A percentile compares a stretch with the other conserved stretches of the same genome.
These are phyloP conservation scores for Houttuynia cordata DNA, from an alignment of 164 flowering plant species.

Conservation along the genomic window DNA sequence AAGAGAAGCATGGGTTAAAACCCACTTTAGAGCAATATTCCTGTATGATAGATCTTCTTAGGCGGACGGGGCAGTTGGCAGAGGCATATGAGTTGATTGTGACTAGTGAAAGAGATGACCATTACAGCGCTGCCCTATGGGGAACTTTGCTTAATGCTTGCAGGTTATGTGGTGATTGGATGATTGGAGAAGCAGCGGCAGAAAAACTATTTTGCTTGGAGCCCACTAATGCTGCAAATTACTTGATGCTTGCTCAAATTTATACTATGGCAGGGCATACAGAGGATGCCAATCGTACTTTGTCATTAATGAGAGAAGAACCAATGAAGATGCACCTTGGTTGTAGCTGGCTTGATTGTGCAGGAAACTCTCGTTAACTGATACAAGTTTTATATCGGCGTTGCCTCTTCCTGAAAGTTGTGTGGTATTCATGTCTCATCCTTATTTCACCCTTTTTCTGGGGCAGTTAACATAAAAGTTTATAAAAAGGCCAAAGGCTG, in stretches of 20 bases:
- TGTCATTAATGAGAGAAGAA: constrained; percentile 7
- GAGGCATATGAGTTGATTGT: constrained; percentile 5
- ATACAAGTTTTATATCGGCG: not conserved
- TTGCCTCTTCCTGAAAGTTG: not conserved
- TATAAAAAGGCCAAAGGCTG: no score
- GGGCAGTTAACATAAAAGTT: no score
- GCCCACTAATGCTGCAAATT: constrained; percentile 8
- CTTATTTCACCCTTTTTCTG: no score
- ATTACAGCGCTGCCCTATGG: constrained; percentile 5
- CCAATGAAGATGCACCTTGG: constrained; percentile 4
- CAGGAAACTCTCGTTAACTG: not conserved
- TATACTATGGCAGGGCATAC: constrained; percentile 2
- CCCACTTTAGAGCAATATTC: constrained; percentile 6
- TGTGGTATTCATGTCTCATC: no score
- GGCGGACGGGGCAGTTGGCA: constrained; percentile 7
- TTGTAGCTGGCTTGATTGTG: constrained; percentile 5
- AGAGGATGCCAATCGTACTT: constrained; percentile 8
- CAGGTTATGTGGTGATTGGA: constrained; percentile 4
- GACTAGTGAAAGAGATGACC: not conserved
- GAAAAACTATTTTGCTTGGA: constrained; percentile 5
- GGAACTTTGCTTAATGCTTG: constrained; percentile 12
- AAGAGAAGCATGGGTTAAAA: constrained; percentile 6
- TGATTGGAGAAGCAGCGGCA: constrained; percentile 8
- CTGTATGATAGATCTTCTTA: constrained; percentile 10
- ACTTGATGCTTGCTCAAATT: constrained; percentile 9